Evolutionary conservation across 1,284 basidiomycete genomes (phyloP).

Genomic region (Inonotus hispidus): DNA sequence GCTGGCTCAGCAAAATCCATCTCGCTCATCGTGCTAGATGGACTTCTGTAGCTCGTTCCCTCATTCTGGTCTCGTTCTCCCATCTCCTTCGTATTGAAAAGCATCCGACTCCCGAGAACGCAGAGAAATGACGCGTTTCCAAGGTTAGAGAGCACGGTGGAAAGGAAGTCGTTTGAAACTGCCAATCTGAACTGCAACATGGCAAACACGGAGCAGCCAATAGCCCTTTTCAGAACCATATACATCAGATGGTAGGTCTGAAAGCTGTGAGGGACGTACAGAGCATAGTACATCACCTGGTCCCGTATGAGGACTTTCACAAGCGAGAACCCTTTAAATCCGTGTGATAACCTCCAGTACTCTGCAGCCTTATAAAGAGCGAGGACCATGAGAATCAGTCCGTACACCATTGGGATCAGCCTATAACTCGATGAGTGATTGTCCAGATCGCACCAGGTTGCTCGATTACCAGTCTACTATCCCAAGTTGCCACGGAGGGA

Average conservation of each 20-base stretch:
- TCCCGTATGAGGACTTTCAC: constrained; percentile 2
- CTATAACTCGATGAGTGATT: no score
- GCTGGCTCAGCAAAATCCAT: neutral
- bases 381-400: constrained; percentile 1
- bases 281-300: neutral
- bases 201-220: neutral
- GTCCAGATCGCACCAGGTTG: no score
- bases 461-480: neutral
- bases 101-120: neutral
- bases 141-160: neutral
- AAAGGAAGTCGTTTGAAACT: neutral
- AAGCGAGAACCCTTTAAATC: neutral
- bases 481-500: neutral
- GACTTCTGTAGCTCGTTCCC: neutral
- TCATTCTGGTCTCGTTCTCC: neutral
- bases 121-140: constrained; percentile 1
- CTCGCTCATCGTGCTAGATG: neutral
- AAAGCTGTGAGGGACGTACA: neutral
- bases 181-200: neutral
- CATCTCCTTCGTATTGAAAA: neutral
- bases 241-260: neutral
- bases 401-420: neutral
- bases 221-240: neutral
- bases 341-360: neutral
- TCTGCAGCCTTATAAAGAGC: neutral